Evolutionary conservation across 2,329 filamentous ascomycete genomes (phyloP).

Genomic region (Pseudocercospora fijiensis): DNA sequence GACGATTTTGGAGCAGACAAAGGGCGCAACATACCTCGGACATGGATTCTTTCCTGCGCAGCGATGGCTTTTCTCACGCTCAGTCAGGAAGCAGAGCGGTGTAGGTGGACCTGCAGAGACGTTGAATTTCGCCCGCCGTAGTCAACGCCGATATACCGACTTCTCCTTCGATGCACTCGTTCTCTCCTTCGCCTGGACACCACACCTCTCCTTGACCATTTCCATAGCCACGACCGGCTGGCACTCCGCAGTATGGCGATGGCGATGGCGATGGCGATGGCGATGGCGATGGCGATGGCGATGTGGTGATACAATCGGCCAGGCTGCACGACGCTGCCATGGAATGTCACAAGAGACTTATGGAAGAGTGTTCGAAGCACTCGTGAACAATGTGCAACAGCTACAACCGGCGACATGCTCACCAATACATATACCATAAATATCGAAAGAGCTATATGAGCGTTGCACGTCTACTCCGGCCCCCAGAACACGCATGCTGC

Average conservation of each 20-base stretch:
- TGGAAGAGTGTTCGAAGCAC: slow-evolving; percentile 33
- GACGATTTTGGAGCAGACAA: background rate
- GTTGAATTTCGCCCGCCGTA: background rate
- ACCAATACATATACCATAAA: too few relatives aligned
- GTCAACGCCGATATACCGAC: background rate
- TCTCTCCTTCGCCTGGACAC: too few relatives aligned
- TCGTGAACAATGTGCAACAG: background rate
- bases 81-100: background rate
- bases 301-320: too few relatives aligned
- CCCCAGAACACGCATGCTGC: too few relatives aligned
- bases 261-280: too few relatives aligned
- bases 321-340: slow-evolving; percentile 36
- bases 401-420: too few relatives aligned
- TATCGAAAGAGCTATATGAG: too few relatives aligned
- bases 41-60: background rate
- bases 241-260: background rate
- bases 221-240: background rate
- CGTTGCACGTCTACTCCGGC: too few relatives aligned
- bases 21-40: background rate
- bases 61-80: background rate
- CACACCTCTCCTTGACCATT: background rate
- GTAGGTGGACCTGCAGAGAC: too few relatives aligned
- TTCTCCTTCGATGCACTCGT: too few relatives aligned
- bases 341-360: slow-evolving; percentile 40
- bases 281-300: slow-evolving; percentile 55